Evolutionary conservation across 495 filamentous ascomycete species (phyloP).

Genomic region (Talaromyces borbonicus): DNA sequence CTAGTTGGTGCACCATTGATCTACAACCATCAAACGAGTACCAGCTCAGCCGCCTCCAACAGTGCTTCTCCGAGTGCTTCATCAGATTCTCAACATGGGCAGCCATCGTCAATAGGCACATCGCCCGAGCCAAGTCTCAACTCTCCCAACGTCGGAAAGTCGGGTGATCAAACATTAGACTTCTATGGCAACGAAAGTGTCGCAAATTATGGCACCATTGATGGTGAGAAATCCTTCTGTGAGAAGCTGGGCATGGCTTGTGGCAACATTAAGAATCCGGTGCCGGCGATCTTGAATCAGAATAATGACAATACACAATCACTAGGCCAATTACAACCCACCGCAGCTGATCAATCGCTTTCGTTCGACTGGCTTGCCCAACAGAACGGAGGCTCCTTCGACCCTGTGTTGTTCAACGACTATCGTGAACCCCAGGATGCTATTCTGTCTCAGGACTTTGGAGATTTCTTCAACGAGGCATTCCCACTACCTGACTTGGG

Average conservation of each 20-base stretch:
- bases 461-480: slow-evolving; percentile 80
- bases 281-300: slow-evolving; percentile 38
- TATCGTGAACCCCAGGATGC: slow-evolving; percentile 87
- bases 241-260: slow-evolving; percentile 64
- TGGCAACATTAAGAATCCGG: slow-evolving; percentile 58
- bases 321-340: slow-evolving; percentile 13
- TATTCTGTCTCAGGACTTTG: slow-evolving; percentile 55
- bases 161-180: slow-evolving; percentile 33
- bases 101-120: slow-evolving; percentile 76
- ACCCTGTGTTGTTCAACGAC: slow-evolving; percentile 84
- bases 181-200: slow-evolving; percentile 15
- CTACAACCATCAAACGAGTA: neutral
- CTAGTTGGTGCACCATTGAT: neutral
- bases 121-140: slow-evolving; percentile 57
- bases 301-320: slow-evolving; percentile 23
- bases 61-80: slow-evolving; percentile 48
- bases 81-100: slow-evolving; percentile 50
- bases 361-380: slow-evolving; percentile 68
- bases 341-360: slow-evolving; percentile 20
- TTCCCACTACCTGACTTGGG: slow-evolving; percentile 68
- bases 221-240: slow-evolving; percentile 56
- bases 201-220: slow-evolving; percentile 23
- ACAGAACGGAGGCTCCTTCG: slow-evolving; percentile 81
- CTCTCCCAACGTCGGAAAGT: slow-evolving; percentile 48
- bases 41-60: slow-evolving; percentile 27